Conservation (phyloP, 306 rosid species). For the Vachellia collinsii region DNA sequence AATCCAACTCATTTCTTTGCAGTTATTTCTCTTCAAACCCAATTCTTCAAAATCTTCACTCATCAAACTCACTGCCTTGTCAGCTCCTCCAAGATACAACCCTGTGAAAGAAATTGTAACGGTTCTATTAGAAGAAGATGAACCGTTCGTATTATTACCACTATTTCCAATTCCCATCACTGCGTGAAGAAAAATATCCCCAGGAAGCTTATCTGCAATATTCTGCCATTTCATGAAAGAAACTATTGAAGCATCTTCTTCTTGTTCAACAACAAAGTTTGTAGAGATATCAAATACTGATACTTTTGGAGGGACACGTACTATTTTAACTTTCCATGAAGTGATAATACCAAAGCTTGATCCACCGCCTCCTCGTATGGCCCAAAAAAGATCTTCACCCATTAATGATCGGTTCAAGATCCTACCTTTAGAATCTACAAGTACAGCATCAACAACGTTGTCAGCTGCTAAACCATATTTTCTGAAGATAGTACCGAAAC, state of each 20-base stretch:
- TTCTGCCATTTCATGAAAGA: conserved; percentile 41
- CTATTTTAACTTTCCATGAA: conserved; percentile 42
- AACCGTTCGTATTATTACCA: neutral
- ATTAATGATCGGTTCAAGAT: conserved; percentile 32
- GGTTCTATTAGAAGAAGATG: conserved; percentile 21
- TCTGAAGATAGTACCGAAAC: conserved; percentile 41
- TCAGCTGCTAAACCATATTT: conserved; percentile 43
- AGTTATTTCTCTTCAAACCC: conserved; percentile 27
- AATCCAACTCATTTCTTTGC: conserved; percentile 40
- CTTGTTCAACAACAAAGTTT: neutral
- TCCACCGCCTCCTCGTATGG: conserved; percentile 50
- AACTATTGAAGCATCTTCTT: neutral
- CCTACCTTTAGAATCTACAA: conserved; percentile 37
- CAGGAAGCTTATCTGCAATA: conserved; percentile 28
- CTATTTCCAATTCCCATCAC: conserved; percentile 7
- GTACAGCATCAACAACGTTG: conserved; percentile 36
- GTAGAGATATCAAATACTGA: conserved; percentile 32
- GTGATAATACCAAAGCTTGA: conserved; percentile 41
- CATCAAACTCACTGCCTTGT: conserved; percentile 29
- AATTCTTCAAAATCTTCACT: conserved; percentile 29
- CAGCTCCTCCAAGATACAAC: conserved; percentile 39
- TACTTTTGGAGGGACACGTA: conserved; percentile 34
- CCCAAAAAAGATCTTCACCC: conserved; percentile 52
- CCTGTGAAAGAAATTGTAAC: conserved; percentile 29
- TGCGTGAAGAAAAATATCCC: conserved; percentile 34